Conservation (phyloP, 352 stramenopile species). For the Aphanomyces invadans region DNA sequence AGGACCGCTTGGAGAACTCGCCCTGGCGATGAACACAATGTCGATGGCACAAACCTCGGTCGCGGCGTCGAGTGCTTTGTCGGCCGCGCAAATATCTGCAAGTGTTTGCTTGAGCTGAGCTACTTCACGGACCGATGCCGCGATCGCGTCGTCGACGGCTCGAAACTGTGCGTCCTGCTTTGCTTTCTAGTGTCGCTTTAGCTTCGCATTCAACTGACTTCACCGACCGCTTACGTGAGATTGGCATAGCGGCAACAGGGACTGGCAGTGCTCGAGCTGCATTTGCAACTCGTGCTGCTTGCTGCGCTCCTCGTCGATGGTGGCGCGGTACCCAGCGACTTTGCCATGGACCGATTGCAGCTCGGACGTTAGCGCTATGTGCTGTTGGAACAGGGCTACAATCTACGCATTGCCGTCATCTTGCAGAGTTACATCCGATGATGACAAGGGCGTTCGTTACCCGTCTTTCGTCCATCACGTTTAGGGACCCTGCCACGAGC, state of each 20-base stretch:
- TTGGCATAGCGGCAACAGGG: background rate
- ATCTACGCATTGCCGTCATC: background rate
- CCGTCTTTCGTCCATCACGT: background rate
- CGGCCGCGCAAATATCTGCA: background rate
- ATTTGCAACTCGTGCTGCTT: background rate
- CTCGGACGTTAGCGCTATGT: background rate
- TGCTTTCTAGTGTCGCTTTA: conserved; percentile 7
- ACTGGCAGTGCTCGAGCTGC: background rate
- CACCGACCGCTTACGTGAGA: background rate
- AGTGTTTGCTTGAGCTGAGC: background rate
- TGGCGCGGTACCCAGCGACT: background rate
- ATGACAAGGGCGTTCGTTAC: background rate
- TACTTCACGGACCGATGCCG: background rate
- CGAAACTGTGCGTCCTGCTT: conserved; percentile 8
- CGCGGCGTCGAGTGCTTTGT: background rate
- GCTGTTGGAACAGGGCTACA: background rate
- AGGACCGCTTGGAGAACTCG: background rate
- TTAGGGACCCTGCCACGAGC: background rate
- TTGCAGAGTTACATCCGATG: background rate
- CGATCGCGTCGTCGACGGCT: conserved; percentile 12
- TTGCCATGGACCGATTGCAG: conserved; percentile 4
- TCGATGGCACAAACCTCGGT: background rate
- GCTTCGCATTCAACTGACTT: background rate
- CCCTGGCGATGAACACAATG: background rate
- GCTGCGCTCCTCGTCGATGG: background rate